Evolutionary conservation across 805 yeast genomes (phyloP).

Genomic region (Hanseniaspora clermontiae): DNA sequence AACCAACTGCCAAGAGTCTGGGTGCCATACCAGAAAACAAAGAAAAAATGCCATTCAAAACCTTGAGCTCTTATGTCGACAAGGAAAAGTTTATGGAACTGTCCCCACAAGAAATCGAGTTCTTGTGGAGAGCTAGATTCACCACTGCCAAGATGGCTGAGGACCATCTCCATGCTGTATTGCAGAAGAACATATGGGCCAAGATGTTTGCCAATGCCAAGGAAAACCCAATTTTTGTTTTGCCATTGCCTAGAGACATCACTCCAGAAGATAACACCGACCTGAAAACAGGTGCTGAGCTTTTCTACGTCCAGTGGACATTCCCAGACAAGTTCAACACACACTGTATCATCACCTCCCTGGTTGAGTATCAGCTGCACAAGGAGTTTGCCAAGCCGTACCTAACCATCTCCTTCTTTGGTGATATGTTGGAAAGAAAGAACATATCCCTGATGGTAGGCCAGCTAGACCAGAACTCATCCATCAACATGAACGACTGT

Average conservation of each 20-base stretch:
- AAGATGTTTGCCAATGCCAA: slow-evolving; percentile 53
- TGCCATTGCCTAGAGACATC: slow-evolving; percentile 65
- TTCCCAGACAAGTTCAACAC: slow-evolving; percentile 73
- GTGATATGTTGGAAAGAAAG: slow-evolving; percentile 51
- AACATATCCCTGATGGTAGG: slow-evolving; percentile 77
- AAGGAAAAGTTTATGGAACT: slow-evolving; percentile 49
- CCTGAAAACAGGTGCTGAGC: slow-evolving; percentile 33
- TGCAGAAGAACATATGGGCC: slow-evolving; percentile 48
- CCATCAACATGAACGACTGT: slow-evolving; percentile 59
- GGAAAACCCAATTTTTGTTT: slow-evolving; percentile 67
- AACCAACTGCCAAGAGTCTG: slow-evolving; percentile 21
- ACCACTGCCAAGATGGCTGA: slow-evolving; percentile 33
- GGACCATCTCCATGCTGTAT: slow-evolving; percentile 50
- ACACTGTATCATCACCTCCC: slow-evolving; percentile 80
- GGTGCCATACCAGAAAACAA: slow-evolving; percentile 31
- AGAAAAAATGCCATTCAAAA: slow-evolving; percentile 49
- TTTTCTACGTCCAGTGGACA: slow-evolving; percentile 90
- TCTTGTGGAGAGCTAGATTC: slow-evolving; percentile 83
- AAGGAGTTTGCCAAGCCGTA: slow-evolving; percentile 90
- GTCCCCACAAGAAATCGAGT: slow-evolving; percentile 52
- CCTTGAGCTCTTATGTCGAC: slow-evolving; percentile 58
- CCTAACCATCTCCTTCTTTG: slow-evolving; percentile 78
- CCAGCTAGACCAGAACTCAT: slow-evolving; percentile 55
- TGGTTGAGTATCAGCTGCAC: slow-evolving; percentile 84
- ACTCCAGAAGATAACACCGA: slow-evolving; percentile 30